Evolutionary conservation across 306 rosid genomes (phyloP).

Genomic region (Cajanus cajan): DNA sequence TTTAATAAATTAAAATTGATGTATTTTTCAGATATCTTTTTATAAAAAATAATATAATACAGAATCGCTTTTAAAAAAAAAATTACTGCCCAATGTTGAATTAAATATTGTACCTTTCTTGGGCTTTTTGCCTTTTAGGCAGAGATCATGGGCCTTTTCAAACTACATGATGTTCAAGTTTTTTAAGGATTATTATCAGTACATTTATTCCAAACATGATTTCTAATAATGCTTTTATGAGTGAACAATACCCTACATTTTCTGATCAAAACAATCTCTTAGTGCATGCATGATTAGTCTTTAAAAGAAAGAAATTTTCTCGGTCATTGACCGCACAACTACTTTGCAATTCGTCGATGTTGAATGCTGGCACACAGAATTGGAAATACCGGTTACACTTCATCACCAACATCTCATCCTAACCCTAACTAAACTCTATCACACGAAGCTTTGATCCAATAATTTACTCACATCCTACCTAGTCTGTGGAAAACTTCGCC

Average conservation of each 20-base stretch:
- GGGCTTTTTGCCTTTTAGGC: background rate
- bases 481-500: background rate
- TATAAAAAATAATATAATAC: background rate
- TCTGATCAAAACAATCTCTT: background rate
- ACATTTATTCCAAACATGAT: background rate
- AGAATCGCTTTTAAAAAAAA: background rate
- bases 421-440: background rate
- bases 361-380: background rate
- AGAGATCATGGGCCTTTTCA: background rate
- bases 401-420: background rate
- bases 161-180: background rate
- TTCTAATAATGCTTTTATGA: background rate
- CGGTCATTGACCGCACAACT: slow-evolving; percentile 19
- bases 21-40: background rate
- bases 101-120: background rate
- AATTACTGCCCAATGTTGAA: background rate
- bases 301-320: slow-evolving; percentile 20
- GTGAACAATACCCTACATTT: background rate
- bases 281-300: slow-evolving; percentile 3
- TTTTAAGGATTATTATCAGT: background rate
- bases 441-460: background rate
- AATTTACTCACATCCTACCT: background rate
- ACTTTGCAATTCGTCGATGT: background rate
- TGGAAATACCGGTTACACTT: background rate
- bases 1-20: background rate